Conservation (phyloP, 2,329 filamentous ascomycete genomes). For the Colletotrichum echinochloae region DNA sequence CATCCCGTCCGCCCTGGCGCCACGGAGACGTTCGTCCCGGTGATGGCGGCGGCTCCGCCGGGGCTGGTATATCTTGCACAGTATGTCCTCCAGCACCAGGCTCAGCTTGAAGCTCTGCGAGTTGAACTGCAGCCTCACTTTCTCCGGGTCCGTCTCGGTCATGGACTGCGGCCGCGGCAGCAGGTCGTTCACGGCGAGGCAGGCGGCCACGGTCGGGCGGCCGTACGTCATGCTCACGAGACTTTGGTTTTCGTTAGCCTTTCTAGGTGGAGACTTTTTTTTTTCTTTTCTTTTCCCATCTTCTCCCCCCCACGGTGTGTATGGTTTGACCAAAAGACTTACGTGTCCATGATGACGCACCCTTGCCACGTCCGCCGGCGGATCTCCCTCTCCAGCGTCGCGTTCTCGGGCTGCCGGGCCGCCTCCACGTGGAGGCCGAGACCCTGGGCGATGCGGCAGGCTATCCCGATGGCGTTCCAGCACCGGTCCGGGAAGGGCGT, state of each 20-base stretch:
- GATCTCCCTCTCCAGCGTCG: slow-evolving; percentile 52
- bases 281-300: too few species aligned
- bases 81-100: slow-evolving; percentile 46
- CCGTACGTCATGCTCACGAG: slow-evolving; percentile 21
- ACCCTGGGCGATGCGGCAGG: slow-evolving; percentile 55
- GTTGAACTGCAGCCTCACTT: slow-evolving; percentile 36
- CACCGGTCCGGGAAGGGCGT: slow-evolving; percentile 55
- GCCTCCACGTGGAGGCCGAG: slow-evolving; percentile 54
- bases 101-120: slow-evolving; percentile 41
- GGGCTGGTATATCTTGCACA: slow-evolving; percentile 49
- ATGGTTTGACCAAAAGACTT: slow-evolving; percentile 30
- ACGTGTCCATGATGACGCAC: slow-evolving; percentile 54
- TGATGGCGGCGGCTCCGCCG: neutral
- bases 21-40: neutral
- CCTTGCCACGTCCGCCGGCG: slow-evolving; percentile 54
- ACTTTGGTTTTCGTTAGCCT: neutral
- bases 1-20: neutral
- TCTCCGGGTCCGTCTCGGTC: neutral
- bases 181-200: neutral
- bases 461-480: slow-evolving; percentile 57
- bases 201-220: slow-evolving; percentile 1
- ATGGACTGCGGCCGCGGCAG: neutral
- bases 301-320: neutral
- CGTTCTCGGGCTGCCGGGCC: slow-evolving; percentile 24
- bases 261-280: neutral